Percentiles rank a stretch among this genome's conserved stretches.
Conservation (phyloP, 306 rosid genomes). For the Neltuma alba region DNA sequence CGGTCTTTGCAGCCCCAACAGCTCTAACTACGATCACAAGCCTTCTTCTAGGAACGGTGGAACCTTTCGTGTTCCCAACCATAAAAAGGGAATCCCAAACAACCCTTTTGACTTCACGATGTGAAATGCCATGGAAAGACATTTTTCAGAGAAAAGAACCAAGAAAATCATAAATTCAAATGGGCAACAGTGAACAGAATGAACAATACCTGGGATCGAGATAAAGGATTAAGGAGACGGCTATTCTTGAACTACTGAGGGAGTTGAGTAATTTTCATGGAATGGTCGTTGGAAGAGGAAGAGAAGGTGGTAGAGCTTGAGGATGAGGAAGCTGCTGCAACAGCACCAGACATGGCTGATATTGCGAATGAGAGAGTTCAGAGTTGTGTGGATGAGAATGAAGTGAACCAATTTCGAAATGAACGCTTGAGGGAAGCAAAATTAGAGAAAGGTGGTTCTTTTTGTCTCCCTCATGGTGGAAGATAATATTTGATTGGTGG, state of each 20-base stretch:
- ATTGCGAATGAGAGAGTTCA: neutral
- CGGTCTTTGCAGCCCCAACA: slow-evolving; percentile 82
- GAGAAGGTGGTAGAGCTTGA: slow-evolving; percentile 60
- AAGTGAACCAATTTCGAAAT: neutral
- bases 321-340: slow-evolving; percentile 68
- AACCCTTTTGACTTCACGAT: slow-evolving; percentile 67
- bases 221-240: slow-evolving; percentile 9
- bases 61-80: slow-evolving; percentile 35
- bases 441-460: neutral
- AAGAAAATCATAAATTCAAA: neutral
- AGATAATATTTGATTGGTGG: slow-evolving; percentile 49
- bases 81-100: slow-evolving; percentile 48
- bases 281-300: slow-evolving; percentile 42
- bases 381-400: slow-evolving; percentile 30
- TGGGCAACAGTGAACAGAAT: neutral
- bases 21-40: slow-evolving; percentile 67
- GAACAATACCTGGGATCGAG: slow-evolving; percentile 50
- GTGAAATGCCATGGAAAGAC: slow-evolving; percentile 72
- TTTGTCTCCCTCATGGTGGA: neutral
- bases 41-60: slow-evolving; percentile 42
- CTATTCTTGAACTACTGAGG: slow-evolving; percentile 48
- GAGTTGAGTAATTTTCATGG: slow-evolving; percentile 44
- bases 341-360: slow-evolving; percentile 64
- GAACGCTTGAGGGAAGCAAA: neutral
- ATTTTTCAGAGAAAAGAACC: slow-evolving; percentile 53